These are phyloP conservation scores for Ulota crispa DNA, from an alignment of 225 moss, liverwort and hornwort species.

Conservation along the genomic window DNA sequence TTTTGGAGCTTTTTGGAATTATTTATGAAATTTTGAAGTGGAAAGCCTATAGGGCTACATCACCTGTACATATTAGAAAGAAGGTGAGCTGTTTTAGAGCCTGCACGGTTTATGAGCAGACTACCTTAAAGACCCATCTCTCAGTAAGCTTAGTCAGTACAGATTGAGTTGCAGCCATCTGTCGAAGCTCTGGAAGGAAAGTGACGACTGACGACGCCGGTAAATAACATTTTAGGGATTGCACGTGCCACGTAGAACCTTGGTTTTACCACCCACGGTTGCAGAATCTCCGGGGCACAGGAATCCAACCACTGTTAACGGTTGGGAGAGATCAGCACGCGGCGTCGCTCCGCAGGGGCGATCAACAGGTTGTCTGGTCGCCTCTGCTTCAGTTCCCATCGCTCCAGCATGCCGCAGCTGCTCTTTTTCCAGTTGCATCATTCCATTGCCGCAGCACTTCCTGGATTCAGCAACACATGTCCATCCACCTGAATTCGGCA, in stretches of 20 bases:
- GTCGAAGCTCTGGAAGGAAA: background rate
- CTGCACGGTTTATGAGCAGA: no score
- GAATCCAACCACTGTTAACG: background rate
- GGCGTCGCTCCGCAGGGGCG: background rate
- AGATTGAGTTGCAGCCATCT: background rate
- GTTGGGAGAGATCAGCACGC: background rate
- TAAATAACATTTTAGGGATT: background rate
- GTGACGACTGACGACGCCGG: no score
- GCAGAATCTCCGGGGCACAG: background rate
- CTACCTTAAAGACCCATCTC: no score
- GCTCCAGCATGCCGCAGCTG: background rate
- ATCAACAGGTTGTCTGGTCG: conserved; percentile 5
- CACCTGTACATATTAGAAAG: no score
- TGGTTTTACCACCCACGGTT: background rate
- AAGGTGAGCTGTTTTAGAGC: no score
- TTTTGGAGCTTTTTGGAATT: no score
- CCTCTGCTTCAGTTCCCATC: conserved; percentile 7
- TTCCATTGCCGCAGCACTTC: background rate
- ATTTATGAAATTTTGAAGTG: no score
- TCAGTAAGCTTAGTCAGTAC: background rate
- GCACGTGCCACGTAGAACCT: no score
- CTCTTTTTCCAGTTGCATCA: background rate
- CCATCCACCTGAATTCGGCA: background rate
- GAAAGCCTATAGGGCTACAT: no score
- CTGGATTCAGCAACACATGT: background rate